Evolutionary conservation across 768 basidiomycete genomes (phyloP), one percentile per base, ranked within the genome.

Genomic region (Kwoniella sp.): DNA sequence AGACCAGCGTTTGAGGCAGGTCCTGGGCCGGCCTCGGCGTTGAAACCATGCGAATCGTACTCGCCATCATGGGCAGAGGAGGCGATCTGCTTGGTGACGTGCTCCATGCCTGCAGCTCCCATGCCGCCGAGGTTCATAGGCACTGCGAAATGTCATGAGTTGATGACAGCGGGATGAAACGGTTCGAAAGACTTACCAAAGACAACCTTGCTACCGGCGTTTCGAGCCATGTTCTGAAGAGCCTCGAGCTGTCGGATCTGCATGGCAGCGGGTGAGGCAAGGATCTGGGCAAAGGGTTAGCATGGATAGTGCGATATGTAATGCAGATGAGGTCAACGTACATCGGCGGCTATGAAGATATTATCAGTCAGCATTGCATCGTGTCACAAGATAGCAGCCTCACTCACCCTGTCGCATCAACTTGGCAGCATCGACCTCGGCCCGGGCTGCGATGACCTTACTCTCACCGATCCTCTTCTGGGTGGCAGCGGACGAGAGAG

Each of bases 241-340:
- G 91, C 89, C 75, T 99, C 93, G 58, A 98, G 82, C 73, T 96
- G 93, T 54, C 93, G 81, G 72, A 96, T 96, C 75, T 95, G 91
- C 90, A 96, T 95, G 48, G 93, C 93, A 19, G 93, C 92, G 8
- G 90, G 90, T 10, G 85, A 88, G 19, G 90, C 89, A 29, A 71
- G 67, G 56, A 74, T 72, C 59, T 69, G 20, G 22, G 15, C n/a
- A 19, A 14, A 25, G 26, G 40, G 39, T 20, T 34, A 34, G 37
- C 33, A 25, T 33, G 33, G 22, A 11, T 26, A 40, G 50, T 9
- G n/a, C n/a, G n/a, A n/a, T n/a, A n/a, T 31, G 36, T 33, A 25
- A 37, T 20, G 36, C 25, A 33, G 33, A 38, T 27, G 25, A 23
- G 20, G 9, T 7, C 14, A 20, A 38, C 46, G 23, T 47, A 47